Base-by-base conservation (phyloP, 2,329 filamentous ascomycete species). In the Neonectria faginata region DNA sequence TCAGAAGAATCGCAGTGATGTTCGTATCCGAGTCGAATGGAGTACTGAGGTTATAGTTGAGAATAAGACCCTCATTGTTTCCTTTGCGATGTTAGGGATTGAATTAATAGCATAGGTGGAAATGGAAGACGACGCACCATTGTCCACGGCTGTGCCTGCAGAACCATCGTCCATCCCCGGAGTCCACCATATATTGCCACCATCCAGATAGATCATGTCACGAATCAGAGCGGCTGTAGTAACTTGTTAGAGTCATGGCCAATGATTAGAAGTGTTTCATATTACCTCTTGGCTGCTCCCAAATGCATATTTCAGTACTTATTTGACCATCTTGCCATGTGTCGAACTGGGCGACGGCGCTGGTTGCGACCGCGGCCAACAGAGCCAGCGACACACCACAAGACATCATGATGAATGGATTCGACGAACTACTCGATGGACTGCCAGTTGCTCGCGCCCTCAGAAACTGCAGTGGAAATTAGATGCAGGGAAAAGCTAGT, bases 181-280 rank as follows among this genome's bases (percentile, higher is more conserved):
- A 36, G 78, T 67, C 88, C 89, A 91, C 64, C 67, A 81, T 11
- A 90, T 74, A 45, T 74, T 67, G 3, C 90, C 90, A 41, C 90
- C 90, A 73, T 92, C 89, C 22, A 92, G 75, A 72, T 90, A 92
- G 16, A 91, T 78, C 2, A 84, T 88, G 70, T 92, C 88, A 45
- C 84, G 84, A 39, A 91, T 77, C 3, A 89, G 77, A 41, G 85
- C 84, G 66, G 83, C 89, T 90, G 70, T 27, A 55, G 39, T 16
- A 36, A 12, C 45, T 33, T 39, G 67, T 77, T 57, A 79, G 73
- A 60, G 10, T 39, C 39, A 36, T 52, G 10, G n/a, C 20, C 45
- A 16, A 44, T 20, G 5, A 2, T 25, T 12, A 14, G 9, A 44
- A 9, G 16, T 12, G 41, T 33, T 41, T 50, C n/a, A 42, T 60